Conservation (phyloP, 306 rosid genomes). For the Senna siamea region DNA sequence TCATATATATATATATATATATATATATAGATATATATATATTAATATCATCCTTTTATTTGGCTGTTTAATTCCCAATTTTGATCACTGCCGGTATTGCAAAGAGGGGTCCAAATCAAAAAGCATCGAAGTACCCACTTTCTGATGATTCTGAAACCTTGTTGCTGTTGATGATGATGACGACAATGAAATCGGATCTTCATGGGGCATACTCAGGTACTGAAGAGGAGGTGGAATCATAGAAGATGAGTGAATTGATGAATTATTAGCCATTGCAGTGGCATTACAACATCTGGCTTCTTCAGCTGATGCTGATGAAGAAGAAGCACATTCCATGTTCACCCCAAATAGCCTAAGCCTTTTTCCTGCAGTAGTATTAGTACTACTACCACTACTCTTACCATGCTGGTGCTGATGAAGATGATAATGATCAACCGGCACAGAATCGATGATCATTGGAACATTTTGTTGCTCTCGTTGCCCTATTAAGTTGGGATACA, state of each 20-base stretch:
- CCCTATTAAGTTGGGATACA: slow-evolving; percentile 35
- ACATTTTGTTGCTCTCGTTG: slow-evolving; percentile 31
- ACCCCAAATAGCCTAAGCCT: slow-evolving; percentile 80
- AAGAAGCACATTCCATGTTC: slow-evolving; percentile 76
- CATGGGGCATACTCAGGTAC: slow-evolving; percentile 45
- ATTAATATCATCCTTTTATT: slow-evolving; percentile 29
- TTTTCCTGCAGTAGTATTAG: slow-evolving; percentile 38
- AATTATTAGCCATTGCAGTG: slow-evolving; percentile 22
- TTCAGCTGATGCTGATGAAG: slow-evolving; percentile 32
- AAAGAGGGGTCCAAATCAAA: slow-evolving; percentile 69
- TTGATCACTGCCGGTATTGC: slow-evolving; percentile 48
- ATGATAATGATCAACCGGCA: slow-evolving; percentile 44
- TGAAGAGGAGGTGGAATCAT: slow-evolving; percentile 39
- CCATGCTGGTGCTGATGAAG: not conserved
- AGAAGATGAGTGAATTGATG: too few species aligned
- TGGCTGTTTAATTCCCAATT: slow-evolving; percentile 30
- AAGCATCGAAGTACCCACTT: slow-evolving; percentile 54
- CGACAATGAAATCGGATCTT: slow-evolving; percentile 42
- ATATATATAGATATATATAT: too few species aligned
- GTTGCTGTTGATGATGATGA: slow-evolving; percentile 41
- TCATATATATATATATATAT: too few species aligned
- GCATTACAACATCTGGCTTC: slow-evolving; percentile 43
- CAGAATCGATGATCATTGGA: slow-evolving; percentile 59
- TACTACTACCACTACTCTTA: slow-evolving; percentile 5
- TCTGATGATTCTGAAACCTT: slow-evolving; percentile 50